Conservation (phyloP, 495 filamentous ascomycete species). For the Aspergillus diversus region DNA sequence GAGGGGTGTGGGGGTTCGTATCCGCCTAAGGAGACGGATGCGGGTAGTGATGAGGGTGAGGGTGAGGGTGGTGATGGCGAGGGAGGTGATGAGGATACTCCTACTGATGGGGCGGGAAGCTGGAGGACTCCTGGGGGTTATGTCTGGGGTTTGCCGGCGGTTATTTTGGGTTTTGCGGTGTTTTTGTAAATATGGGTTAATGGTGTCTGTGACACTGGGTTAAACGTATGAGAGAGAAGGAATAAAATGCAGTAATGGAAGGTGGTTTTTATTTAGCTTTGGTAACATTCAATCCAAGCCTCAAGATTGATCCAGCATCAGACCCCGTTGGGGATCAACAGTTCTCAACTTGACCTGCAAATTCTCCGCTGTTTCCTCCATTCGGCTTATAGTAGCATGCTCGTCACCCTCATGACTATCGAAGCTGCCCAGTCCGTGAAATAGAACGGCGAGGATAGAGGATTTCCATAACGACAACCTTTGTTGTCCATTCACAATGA, state of each 20-base stretch:
- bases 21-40: not conserved
- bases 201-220: not conserved
- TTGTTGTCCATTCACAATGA: too few species aligned
- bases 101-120: not conserved
- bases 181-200: not conserved
- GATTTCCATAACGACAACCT: too few species aligned
- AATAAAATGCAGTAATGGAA: not conserved
- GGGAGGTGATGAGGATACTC: not conserved
- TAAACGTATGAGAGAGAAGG: not conserved
- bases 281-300: too few species aligned
- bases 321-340: too few species aligned
- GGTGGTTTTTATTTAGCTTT: not conserved
- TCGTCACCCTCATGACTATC: too few species aligned
- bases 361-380: too few species aligned
- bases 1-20: not conserved
- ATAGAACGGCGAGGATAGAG: too few species aligned
- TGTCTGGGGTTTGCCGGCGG: not conserved
- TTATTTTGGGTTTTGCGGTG: not conserved
- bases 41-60: not conserved
- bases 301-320: too few species aligned
- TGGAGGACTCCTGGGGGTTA: not conserved
- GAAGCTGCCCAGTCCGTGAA: too few species aligned
- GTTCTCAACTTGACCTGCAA: too few species aligned
- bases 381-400: too few species aligned
- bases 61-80: not conserved